Evolutionary conservation across 805 yeast species (phyloP).

Genomic region (Lachancea mirantina): DNA sequence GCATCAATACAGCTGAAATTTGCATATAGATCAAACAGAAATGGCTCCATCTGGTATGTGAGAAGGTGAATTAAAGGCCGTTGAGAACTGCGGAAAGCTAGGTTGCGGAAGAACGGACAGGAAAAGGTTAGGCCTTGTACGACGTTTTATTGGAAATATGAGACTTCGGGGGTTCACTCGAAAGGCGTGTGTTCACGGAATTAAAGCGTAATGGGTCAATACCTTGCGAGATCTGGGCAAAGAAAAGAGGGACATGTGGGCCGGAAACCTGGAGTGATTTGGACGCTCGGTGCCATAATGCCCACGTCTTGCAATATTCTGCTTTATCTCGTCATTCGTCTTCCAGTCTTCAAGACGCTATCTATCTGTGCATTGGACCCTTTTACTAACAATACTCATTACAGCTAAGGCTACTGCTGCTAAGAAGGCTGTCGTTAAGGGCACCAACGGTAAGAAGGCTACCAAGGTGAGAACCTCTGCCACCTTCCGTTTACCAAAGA

Average conservation of each 20-base stretch:
- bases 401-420: constrained; percentile 87
- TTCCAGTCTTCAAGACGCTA: too few species aligned
- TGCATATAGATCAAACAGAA: constrained; percentile 20
- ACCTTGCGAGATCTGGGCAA: too few species aligned
- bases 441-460: constrained; percentile 86
- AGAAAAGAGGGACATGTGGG: neutral
- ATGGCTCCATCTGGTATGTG: constrained; percentile 45
- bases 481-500: constrained; percentile 96
- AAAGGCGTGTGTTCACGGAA: neutral
- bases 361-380: too few species aligned
- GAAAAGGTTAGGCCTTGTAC: too few species aligned
- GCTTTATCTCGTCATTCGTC: too few species aligned
- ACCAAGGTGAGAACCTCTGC: constrained; percentile 91
- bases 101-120: too few species aligned
- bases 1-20: too few species aligned
- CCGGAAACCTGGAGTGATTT: neutral
- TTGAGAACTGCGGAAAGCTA: too few species aligned
- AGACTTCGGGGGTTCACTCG: too few species aligned
- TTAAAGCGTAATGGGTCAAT: neutral
- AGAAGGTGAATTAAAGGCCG: neutral
- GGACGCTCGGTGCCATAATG: too few species aligned
- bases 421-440: constrained; percentile 97
- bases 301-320: too few species aligned
- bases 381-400: constrained; percentile 21
- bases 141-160: too few species aligned